Conservation (phyloP, 2,329 filamentous ascomycete genomes). For the Talaromyces sp. region DNA sequence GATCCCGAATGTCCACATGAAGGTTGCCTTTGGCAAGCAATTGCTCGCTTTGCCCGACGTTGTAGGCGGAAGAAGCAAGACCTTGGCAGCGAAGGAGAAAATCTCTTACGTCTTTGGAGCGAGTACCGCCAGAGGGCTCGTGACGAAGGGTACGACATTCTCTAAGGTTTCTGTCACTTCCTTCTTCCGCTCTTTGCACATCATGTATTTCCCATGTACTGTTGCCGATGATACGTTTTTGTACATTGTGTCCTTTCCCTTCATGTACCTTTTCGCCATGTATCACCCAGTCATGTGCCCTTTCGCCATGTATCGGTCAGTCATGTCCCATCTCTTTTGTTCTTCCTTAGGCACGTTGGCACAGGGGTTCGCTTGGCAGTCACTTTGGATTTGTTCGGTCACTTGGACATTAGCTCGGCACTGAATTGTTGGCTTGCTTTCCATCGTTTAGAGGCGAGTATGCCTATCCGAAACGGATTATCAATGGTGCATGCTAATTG, state of each 20-base stretch:
- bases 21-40: slow-evolving; percentile 19
- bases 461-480: neutral
- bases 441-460: neutral
- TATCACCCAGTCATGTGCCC: neutral
- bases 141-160: slow-evolving; percentile 8
- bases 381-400: neutral
- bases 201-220: neutral
- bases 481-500: neutral
- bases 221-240: neutral
- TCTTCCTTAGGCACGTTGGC: neutral
- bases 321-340: neutral
- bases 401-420: slow-evolving; percentile 4
- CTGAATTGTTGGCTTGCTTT: slow-evolving; percentile 1
- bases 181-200: slow-evolving; percentile 15
- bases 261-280: neutral
- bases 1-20: slow-evolving; percentile 6
- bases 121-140: slow-evolving; percentile 17
- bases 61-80: slow-evolving; percentile 1
- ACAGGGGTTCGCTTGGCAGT: neutral
- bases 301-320: neutral
- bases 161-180: slow-evolving; percentile 17
- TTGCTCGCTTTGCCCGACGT: slow-evolving; percentile 13
- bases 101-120: slow-evolving; percentile 19
- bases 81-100: neutral
- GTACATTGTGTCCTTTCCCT: neutral